Base-by-base conservation (phyloP, 108 stramenopile species). In the Aurantiochytrium sp. region DNA sequence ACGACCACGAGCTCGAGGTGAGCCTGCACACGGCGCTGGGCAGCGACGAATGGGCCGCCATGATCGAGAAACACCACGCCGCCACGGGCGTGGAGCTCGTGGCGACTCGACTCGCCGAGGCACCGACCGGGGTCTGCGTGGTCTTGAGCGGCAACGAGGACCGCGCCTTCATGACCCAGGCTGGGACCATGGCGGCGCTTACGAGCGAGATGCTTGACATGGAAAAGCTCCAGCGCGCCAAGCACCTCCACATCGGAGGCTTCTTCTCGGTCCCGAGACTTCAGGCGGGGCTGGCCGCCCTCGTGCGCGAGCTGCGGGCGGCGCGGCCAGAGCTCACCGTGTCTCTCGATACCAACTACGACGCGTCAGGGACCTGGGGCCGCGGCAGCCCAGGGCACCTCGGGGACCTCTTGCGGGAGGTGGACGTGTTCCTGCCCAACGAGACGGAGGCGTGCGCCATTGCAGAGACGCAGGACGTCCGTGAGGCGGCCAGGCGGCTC, bases 371-470 rank as follows among this genome's bases (percentile, higher is more conserved):
- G 45, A 27, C n/a, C 12, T 81, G 73, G 73, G 73, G 73, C 73
- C 59, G 59, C 32, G 2, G 12, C 1, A 24, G 24, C 15, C 6
- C 39, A 21, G 45, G 73, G 10, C 17, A 48, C 12, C 73, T 81
- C 10, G 42, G 17, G 15, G 45, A 37, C 6, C 45, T 81, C 10
- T 24, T 81, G 1, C 10, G 42, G n/a, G 42, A 48, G 24, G 73
- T 81, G 15, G 73, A 81, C 39, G 39, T 48, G 1, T 81, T 81
- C 32, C 24, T 81, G 1, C 73, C 73, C n/a, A 81, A 81, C 24
- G 73, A 81, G 3, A 81, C 73, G 6, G 73, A 81, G 73, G 73
- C 73, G 6, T 22, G n/a, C 30, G 73, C 42, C 39, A 81, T 81
- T 24, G n/a, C 73, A 48, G 73, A 30, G 19, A 27, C n/a, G 1